Evolutionary conservation across 1,284 basidiomycete species (phyloP).

Genomic region (Cystobasidiaceae sp.): DNA sequence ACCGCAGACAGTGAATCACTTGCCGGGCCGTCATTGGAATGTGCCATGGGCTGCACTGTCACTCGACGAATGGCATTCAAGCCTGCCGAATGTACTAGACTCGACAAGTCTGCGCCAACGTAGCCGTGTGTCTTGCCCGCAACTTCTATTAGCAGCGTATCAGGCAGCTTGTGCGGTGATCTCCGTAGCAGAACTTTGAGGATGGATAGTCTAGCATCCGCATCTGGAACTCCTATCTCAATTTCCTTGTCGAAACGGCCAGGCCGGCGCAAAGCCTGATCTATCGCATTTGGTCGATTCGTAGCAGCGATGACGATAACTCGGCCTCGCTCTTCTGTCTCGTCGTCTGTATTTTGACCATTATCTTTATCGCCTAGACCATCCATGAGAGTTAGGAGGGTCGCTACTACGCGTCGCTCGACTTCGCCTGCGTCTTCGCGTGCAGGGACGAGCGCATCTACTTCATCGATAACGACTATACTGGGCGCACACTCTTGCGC

Average conservation of each 20-base stretch:
- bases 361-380: constrained; percentile 64
- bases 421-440: constrained; percentile 87
- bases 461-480: constrained; percentile 91
- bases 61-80: constrained; percentile 77
- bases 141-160: constrained; percentile 59
- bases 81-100: constrained; percentile 88
- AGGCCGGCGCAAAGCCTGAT: constrained; percentile 87
- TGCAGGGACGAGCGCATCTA: constrained; percentile 87
- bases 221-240: constrained; percentile 91
- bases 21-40: no score
- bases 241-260: constrained; percentile 96
- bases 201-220: constrained; percentile 73
- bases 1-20: no score
- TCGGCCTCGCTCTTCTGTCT: no score
- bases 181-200: constrained; percentile 72
- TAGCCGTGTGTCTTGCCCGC: constrained; percentile 87
- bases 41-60: constrained; percentile 10
- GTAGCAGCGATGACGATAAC: constrained; percentile 96
- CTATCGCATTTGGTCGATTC: constrained; percentile 93
- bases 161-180: constrained; percentile 68
- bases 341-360: constrained; percentile 26
- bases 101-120: constrained; percentile 90
- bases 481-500: constrained; percentile 70
- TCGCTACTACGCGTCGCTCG: constrained; percentile 91
- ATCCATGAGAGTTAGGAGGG: constrained; percentile 88